phyloP scores from a whole-genome alignment of 352 stramenopile species.

The Pythium apleroticum region DNA sequence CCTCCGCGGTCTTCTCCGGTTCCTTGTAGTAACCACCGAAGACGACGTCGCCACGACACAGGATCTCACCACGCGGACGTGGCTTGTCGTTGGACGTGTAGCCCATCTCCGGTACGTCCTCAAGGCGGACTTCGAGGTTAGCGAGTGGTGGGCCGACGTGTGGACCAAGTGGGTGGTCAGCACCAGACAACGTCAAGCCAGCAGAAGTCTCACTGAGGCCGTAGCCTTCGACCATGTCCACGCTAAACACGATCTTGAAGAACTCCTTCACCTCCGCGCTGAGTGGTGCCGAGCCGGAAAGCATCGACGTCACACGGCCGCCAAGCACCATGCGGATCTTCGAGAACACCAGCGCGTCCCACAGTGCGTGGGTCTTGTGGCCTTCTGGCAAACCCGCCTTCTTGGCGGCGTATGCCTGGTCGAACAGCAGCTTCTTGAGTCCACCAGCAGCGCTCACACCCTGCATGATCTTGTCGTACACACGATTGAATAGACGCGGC shows the following conservation, averaged over 20 bases:
- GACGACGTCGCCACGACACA: constrained; percentile 80
- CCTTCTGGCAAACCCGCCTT: constrained; percentile 45
- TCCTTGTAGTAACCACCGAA: constrained; percentile 95
- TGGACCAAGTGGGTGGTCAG: constrained; percentile 64
- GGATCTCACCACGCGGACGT: constrained; percentile 61
- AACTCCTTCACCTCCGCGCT: constrained; percentile 94
- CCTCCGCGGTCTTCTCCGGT: constrained; percentile 89
- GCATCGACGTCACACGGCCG: constrained; percentile 85
- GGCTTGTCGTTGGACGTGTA: constrained; percentile 90
- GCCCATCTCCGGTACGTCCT: constrained; percentile 97
- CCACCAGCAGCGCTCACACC: constrained; percentile 54
- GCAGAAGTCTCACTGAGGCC: constrained; percentile 94
- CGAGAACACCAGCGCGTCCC: constrained; percentile 95
- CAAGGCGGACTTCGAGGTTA: constrained; percentile 90
- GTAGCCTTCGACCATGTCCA: constrained; percentile 94
- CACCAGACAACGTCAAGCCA: constrained; percentile 64
- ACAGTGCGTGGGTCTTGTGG: constrained; percentile 81
- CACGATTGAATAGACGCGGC: constrained; percentile 96
- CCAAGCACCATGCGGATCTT: constrained; percentile 93
- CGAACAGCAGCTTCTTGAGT: constrained; percentile 71
- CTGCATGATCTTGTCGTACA: constrained; percentile 95
- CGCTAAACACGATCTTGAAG: constrained; percentile 93
- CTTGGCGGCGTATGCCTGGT: constrained; percentile 64
- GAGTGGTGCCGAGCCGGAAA: constrained; percentile 95
- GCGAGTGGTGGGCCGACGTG: constrained; percentile 92